Conservation (phyloP, 208 protist species). For the Crithidia expoeki region DNA sequence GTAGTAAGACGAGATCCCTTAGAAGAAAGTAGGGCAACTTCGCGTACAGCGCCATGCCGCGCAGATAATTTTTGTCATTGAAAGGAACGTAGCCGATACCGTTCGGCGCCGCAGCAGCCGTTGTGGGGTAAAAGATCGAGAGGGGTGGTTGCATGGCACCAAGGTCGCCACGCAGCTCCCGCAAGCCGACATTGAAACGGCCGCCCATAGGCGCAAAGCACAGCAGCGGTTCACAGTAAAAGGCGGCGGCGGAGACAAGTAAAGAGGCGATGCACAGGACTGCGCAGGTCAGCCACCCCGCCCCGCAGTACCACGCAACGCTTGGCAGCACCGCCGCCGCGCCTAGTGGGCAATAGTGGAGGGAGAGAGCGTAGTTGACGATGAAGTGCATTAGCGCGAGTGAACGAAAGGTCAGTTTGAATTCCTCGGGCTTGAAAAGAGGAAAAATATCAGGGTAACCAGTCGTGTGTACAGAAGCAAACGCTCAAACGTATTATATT, state of each 20-base stretch:
- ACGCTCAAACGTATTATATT: no score
- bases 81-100: conserved; percentile 63
- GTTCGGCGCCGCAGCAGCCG: neutral
- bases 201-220: conserved; percentile 58
- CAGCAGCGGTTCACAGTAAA: conserved; percentile 50
- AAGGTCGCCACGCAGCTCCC: conserved; percentile 35
- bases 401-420: neutral
- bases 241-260: conserved; percentile 23
- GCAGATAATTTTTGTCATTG: conserved; percentile 55
- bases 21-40: conserved; percentile 59
- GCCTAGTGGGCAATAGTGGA: conserved; percentile 24
- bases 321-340: conserved; percentile 5
- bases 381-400: conserved; percentile 4
- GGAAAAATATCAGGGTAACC: neutral
- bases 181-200: conserved; percentile 47
- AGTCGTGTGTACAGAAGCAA: no score
- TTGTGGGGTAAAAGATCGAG: conserved; percentile 73
- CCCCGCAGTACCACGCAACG: conserved; percentile 4
- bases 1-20: conserved; percentile 48
- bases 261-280: conserved; percentile 18
- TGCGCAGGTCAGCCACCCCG: conserved; percentile 17
- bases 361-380: conserved; percentile 26
- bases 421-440: neutral
- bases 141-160: conserved; percentile 52
- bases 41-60: conserved; percentile 58